These are phyloP conservation scores for Rubia balearica DNA, from an alignment of 305 asterid genomes.

Conservation along the genomic window DNA sequence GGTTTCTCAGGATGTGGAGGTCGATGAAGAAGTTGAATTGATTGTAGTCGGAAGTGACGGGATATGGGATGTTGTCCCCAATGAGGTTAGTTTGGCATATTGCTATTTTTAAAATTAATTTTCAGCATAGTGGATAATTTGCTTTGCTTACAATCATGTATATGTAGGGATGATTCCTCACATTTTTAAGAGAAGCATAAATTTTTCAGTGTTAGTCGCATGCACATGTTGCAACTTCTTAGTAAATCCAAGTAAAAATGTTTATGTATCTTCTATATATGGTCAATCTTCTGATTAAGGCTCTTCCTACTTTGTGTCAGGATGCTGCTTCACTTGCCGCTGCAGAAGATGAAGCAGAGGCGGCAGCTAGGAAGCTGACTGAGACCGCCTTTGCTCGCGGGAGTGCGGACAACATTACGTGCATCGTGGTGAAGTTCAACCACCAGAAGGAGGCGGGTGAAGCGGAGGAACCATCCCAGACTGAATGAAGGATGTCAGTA, in stretches of 20 bases:
- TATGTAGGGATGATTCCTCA: background rate
- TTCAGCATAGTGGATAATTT: background rate
- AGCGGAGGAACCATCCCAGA: slow-evolving; percentile 21
- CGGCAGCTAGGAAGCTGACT: slow-evolving; percentile 84
- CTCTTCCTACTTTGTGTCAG: slow-evolving; percentile 27
- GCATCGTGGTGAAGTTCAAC: slow-evolving; percentile 77
- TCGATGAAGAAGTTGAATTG: slow-evolving; percentile 73
- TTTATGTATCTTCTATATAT: no score
- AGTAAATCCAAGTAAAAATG: no score
- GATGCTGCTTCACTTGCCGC: slow-evolving; percentile 82
- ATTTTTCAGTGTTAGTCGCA: no score
- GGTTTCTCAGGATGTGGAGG: slow-evolving; percentile 59
- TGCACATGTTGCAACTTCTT: no score
- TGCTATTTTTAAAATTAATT: background rate
- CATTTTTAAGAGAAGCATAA: background rate
- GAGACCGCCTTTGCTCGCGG: slow-evolving; percentile 92
- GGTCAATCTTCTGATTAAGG: background rate
- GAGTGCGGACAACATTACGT: slow-evolving; percentile 94
- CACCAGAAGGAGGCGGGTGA: slow-evolving; percentile 31
- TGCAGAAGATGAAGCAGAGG: slow-evolving; percentile 70
- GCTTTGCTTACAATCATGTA: no score
- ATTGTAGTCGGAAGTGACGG: slow-evolving; percentile 97
- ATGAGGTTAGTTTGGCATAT: slow-evolving; percentile 49
- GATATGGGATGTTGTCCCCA: slow-evolving; percentile 95
- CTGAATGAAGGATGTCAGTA: slow-evolving; percentile 15